Percentiles rank a stretch among this genome's conserved stretches.
Evolutionary conservation across 345 rosid genomes (phyloP).

Genomic region (Eucalyptus cloeziana): DNA sequence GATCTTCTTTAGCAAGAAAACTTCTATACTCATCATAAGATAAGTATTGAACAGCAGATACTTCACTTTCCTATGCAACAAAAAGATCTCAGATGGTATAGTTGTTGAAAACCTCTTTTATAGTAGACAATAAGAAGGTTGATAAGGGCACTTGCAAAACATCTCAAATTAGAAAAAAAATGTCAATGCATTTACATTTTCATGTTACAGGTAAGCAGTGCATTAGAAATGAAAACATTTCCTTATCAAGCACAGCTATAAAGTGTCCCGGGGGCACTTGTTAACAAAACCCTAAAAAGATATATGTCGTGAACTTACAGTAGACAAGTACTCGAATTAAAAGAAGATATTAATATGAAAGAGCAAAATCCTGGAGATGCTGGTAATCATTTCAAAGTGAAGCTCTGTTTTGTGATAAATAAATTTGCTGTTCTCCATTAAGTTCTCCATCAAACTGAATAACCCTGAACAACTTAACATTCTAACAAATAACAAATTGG

Average conservation of each 20-base stretch:
- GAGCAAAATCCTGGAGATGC: neutral
- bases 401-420: neutral
- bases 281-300: neutral
- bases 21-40: constrained; percentile 47
- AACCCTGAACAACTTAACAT: neutral
- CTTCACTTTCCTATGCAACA: constrained; percentile 59
- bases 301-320: neutral
- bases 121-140: neutral
- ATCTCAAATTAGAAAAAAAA: neutral
- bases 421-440: neutral
- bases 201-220: neutral
- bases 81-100: neutral
- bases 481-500: neutral
- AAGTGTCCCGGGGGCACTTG: neutral
- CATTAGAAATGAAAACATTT: neutral
- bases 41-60: constrained; percentile 79
- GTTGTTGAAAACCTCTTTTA: neutral
- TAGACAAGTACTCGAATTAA: neutral
- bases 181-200: neutral
- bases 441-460: neutral
- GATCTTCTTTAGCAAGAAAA: constrained; percentile 57
- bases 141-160: neutral
- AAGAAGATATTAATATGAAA: neutral
- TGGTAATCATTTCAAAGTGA: neutral
- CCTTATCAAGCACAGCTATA: neutral